These are phyloP conservation scores for Yamadazyma mexicana DNA, from an alignment of 1,139 yeast species.

Conservation along the genomic window DNA sequence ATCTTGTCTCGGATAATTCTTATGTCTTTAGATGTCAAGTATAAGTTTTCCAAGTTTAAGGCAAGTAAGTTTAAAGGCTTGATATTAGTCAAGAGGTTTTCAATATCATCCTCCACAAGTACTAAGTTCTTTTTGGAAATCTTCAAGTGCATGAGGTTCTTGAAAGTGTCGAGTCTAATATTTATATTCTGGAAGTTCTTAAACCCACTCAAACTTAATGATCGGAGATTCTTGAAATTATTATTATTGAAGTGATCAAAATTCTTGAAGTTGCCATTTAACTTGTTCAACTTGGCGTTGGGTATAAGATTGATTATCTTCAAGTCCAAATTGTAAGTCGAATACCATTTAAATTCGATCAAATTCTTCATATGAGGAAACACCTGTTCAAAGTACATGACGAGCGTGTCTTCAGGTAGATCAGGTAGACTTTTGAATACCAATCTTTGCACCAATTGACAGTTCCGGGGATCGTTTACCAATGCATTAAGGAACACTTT, in stretches of 20 bases:
- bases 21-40: conserved; percentile 16
- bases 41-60: conserved; percentile 20
- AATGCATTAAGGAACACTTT: conserved; percentile 22
- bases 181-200: conserved; percentile 15
- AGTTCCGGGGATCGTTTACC: conserved; percentile 12
- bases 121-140: conserved; percentile 18
- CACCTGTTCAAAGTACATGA: conserved; percentile 16
- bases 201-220: conserved; percentile 22
- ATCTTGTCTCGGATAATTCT: conserved; percentile 13
- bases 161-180: conserved; percentile 17
- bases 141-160: conserved; percentile 17
- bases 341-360: conserved; percentile 24
- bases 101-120: conserved; percentile 16
- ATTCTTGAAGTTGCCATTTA: conserved; percentile 23
- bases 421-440: conserved; percentile 25
- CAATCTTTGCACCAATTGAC: conserved; percentile 17
- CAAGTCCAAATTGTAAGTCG: conserved; percentile 17
- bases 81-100: conserved; percentile 14
- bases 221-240: conserved; percentile 13
- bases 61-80: conserved; percentile 12
- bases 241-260: conserved; percentile 14
- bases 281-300: conserved; percentile 12
- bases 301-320: conserved; percentile 17
- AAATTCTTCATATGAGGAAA: conserved; percentile 23
- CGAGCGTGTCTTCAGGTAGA: conserved; percentile 25